phyloP scores from a whole-genome alignment of 2,329 filamentous ascomycete species.

The Drechslerella coelobrocha region DNA sequence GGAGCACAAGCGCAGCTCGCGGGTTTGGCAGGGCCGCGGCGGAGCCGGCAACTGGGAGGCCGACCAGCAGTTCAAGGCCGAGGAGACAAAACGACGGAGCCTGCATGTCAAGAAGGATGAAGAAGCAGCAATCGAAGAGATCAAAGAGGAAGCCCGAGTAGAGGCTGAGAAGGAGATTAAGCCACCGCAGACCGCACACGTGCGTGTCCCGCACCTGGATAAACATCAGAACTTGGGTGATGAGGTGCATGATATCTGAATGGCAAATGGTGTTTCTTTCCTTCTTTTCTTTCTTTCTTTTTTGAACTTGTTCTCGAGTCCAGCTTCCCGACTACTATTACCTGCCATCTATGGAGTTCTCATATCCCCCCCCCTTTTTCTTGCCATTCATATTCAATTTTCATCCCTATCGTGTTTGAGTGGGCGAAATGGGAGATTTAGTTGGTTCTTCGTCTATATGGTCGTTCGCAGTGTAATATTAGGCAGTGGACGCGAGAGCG shows the following conservation, averaged over 20 bases:
- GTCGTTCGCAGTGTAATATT: no score
- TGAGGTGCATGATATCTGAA: constrained; percentile 40
- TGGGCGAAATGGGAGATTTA: no score
- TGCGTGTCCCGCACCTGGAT: constrained; percentile 41
- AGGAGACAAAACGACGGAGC: constrained; percentile 42
- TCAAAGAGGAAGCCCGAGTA: constrained; percentile 33
- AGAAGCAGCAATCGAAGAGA: constrained; percentile 22
- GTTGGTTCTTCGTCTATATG: no score
- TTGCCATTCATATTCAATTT: no score
- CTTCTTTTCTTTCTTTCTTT: neutral
- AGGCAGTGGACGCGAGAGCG: no score
- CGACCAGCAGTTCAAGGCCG: constrained; percentile 35
- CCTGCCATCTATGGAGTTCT: no score
- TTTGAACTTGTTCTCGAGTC: constrained; percentile 6
- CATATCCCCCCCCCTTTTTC: no score
- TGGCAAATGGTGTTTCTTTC: neutral
- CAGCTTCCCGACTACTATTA: no score
- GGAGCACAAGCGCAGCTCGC: constrained; percentile 36
- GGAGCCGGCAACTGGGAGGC: constrained; percentile 49
- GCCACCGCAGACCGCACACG: constrained; percentile 26
- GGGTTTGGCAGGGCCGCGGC: constrained; percentile 48
- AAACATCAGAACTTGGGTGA: constrained; percentile 43
- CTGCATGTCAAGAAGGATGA: constrained; percentile 18
- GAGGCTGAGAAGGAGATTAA: constrained; percentile 46
- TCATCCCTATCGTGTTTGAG: no score